phyloP scores from a whole-genome alignment of 371 early-diverging fungal species.

The Actinomucor elegans region DNA sequence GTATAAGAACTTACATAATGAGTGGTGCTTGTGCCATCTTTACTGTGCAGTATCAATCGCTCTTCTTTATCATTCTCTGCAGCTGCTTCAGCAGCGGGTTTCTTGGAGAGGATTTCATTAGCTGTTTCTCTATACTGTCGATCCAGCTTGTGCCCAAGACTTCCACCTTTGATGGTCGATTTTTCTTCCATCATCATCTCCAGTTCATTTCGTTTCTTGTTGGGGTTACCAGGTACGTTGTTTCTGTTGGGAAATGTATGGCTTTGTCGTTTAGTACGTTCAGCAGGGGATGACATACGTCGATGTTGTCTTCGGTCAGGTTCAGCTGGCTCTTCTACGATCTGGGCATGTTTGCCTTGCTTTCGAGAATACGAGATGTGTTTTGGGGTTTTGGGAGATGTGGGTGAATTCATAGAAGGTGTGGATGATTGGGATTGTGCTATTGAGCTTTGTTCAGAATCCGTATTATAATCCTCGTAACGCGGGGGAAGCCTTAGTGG shows the following conservation, averaged over 20 bases:
- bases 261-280: conserved; percentile 14
- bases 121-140: conserved; percentile 25
- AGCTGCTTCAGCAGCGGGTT: conserved; percentile 50
- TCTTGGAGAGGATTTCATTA: conserved; percentile 13
- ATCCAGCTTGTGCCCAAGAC: conserved; percentile 35
- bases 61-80: conserved; percentile 31
- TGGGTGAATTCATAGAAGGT: conserved; percentile 21
- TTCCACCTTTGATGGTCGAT: conserved; percentile 5
- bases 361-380: conserved; percentile 6
- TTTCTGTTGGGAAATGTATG: conserved; percentile 23
- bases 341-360: background rate
- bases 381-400: conserved; percentile 23
- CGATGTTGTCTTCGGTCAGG: conserved; percentile 6
- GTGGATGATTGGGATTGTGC: conserved; percentile 14
- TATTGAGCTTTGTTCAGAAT: conserved; percentile 7
- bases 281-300: conserved; percentile 12
- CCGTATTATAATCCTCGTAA: conserved; percentile 2
- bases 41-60: conserved; percentile 34
- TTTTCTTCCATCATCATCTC: conserved; percentile 9
- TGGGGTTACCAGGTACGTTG: conserved; percentile 4
- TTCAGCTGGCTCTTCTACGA: background rate
- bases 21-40: conserved; percentile 49
- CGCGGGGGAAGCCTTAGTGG: conserved; percentile 26
- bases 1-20: conserved; percentile 49
- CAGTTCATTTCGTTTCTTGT: conserved; percentile 2